Conservation (phyloP, 495 filamentous ascomycete genomes). For the Penicillium mononematosum region DNA sequence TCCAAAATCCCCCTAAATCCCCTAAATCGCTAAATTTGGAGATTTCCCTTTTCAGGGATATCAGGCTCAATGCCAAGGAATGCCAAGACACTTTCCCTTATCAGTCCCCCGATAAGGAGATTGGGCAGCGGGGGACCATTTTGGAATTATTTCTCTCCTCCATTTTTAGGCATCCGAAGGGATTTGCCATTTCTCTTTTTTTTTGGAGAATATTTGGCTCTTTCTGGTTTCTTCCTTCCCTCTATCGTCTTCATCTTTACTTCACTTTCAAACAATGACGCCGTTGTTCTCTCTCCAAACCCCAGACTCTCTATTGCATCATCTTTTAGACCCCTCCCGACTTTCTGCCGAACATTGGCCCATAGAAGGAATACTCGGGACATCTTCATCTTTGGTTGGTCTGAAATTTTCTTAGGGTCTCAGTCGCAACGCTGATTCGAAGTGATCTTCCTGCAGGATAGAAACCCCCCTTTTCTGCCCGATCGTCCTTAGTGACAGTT, state of each 20-base stretch:
- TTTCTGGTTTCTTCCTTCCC: constrained; percentile 1
- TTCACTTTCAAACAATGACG: constrained; percentile 44
- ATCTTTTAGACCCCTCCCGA: constrained; percentile 30
- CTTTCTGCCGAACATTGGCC: constrained; percentile 15
- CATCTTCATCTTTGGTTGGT: constrained; percentile 18
- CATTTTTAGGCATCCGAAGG: background rate
- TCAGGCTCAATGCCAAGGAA: background rate
- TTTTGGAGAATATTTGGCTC: constrained; percentile 7
- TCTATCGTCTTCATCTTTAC: constrained; percentile 6
- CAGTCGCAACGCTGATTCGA: constrained; percentile 14
- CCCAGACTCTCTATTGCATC: constrained; percentile 34
- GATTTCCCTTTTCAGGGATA: background rate
- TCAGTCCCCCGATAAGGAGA: background rate
- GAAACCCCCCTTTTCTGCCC: constrained; percentile 19
- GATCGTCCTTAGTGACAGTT: constrained; percentile 17
- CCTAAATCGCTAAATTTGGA: background rate
- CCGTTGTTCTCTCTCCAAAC: constrained; percentile 34
- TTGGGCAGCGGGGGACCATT: background rate
- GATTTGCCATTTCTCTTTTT: constrained; percentile 9
- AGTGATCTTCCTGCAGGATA: constrained; percentile 14
- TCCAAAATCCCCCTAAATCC: background rate
- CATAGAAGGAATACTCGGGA: constrained; percentile 17
- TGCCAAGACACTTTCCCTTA: background rate
- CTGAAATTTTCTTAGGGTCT: background rate
- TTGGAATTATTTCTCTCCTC: background rate